Conservation (phyloP, 768 basidiomycete genomes). For the Roridomyces roridus region DNA sequence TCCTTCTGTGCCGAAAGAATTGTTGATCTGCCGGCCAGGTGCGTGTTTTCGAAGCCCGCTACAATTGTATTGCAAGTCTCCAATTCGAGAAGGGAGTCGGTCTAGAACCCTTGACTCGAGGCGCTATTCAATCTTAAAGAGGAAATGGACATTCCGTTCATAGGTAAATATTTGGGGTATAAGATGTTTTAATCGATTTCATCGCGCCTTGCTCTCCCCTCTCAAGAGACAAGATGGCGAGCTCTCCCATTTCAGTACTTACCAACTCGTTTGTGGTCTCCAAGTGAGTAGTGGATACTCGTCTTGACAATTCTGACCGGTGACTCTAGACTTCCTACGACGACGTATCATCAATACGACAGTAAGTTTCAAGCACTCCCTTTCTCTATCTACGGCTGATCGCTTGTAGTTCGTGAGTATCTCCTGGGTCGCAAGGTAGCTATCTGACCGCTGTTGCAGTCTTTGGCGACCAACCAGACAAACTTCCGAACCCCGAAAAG, state of each 20-base stretch:
- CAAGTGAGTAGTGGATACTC: neutral
- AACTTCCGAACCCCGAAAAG: constrained; percentile 3
- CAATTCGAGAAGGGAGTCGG: neutral
- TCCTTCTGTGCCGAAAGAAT: neutral
- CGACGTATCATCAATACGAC: constrained; percentile 21
- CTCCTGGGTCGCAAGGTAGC: too few species aligned
- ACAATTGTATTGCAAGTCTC: too few species aligned
- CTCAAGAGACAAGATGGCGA: neutral
- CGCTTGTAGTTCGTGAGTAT: too few species aligned
- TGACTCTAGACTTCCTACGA: constrained; percentile 17
- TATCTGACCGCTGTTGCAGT: too few species aligned
- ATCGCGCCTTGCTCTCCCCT: neutral
- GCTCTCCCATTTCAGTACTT: constrained; percentile 1
- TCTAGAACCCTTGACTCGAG: neutral
- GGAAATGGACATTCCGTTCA: too few species aligned
- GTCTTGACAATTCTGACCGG: neutral
- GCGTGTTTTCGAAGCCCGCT: neutral
- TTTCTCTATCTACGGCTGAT: neutral
- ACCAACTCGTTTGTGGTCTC: constrained; percentile 20
- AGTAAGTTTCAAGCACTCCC: constrained; percentile 1
- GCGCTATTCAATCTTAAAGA: neutral
- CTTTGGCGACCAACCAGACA: neutral
- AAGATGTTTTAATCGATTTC: neutral
- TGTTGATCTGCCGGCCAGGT: neutral
- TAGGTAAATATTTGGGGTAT: too few species aligned